Evolutionary conservation across 2,329 filamentous ascomycete species (phyloP).

Genomic region (Akanthomyces dipterigenus): DNA sequence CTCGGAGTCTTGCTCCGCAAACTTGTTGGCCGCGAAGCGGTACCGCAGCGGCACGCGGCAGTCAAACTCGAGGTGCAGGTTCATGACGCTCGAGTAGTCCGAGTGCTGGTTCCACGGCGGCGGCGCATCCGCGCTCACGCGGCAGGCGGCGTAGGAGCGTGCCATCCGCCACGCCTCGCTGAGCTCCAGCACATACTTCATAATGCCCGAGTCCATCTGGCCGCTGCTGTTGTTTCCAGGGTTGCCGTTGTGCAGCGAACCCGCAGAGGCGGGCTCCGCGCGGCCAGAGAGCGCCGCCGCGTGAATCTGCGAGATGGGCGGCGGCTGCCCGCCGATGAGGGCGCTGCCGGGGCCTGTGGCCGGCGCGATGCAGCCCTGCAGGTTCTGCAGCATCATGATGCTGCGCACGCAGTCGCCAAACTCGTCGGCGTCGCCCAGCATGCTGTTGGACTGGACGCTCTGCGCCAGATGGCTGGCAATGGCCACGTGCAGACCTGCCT

Average conservation of each 20-base stretch:
- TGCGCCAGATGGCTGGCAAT: conserved; percentile 20
- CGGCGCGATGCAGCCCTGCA: conserved; percentile 28
- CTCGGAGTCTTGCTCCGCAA: conserved; percentile 33
- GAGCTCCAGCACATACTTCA: conserved; percentile 36
- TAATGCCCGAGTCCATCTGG: conserved; percentile 31
- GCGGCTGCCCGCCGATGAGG: conserved; percentile 8
- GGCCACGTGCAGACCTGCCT: conserved; percentile 18
- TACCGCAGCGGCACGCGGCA: conserved; percentile 43
- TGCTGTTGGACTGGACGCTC: conserved; percentile 15
- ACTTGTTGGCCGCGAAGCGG: conserved; percentile 42
- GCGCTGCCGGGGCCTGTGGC: conserved; percentile 3
- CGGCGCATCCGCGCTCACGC: conserved; percentile 35
- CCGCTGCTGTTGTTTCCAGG: neutral
- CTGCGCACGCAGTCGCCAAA: conserved; percentile 31
- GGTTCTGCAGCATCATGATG: conserved; percentile 34
- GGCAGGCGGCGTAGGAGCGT: conserved; percentile 38
- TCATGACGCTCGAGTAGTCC: conserved; percentile 44
- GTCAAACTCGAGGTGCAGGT: conserved; percentile 44
- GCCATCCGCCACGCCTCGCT: conserved; percentile 43
- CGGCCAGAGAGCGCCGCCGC: conserved; percentile 6
- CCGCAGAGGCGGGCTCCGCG: neutral
- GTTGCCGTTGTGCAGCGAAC: neutral
- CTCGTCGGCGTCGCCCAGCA: conserved; percentile 18
- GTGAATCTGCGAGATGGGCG: conserved; percentile 11
- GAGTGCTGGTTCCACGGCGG: conserved; percentile 40